A percentile compares a stretch with the other conserved stretches of the same genome.
Evolutionary conservation across 106 monocot genomes (phyloP).

Genomic region (Hemerocallis citrina): DNA sequence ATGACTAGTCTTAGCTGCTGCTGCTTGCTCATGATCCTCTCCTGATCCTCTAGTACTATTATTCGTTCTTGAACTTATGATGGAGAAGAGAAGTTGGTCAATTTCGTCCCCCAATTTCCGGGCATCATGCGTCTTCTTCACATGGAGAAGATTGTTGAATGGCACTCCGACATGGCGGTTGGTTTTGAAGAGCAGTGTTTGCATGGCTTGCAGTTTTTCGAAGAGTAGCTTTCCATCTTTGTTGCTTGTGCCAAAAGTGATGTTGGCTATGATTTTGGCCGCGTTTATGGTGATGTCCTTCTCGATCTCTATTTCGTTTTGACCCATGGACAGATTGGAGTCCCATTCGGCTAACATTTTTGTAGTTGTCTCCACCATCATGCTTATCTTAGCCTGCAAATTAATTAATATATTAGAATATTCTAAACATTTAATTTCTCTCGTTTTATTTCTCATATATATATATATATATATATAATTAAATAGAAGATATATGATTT

Average conservation of each 20-base stretch:
- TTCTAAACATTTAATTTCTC: too few relatives aligned
- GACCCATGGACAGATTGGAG: background rate
- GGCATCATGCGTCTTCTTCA: conserved; percentile 18
- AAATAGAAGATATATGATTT: too few relatives aligned
- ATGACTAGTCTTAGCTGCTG: background rate
- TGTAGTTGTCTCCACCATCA: conserved; percentile 46
- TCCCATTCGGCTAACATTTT: conserved; percentile 46
- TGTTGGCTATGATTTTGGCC: conserved; percentile 62
- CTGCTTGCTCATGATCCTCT: too few relatives aligned
- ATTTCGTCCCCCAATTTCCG: conserved; percentile 54
- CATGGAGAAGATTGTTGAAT: conserved; percentile 26
- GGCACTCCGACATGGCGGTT: conserved; percentile 64
- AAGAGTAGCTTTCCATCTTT: conserved; percentile 29
- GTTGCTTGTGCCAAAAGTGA: conserved; percentile 46
- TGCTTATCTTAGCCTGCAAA: conserved; percentile 39
- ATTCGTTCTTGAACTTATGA: conserved; percentile 18
- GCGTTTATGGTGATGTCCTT: conserved; percentile 35
- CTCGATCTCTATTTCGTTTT: conserved; percentile 25
- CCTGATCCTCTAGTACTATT: too few relatives aligned
- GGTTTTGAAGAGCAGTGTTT: conserved; percentile 36
- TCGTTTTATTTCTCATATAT: too few relatives aligned
- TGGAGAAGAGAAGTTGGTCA: conserved; percentile 43
- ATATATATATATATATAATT: too few relatives aligned
- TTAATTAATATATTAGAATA: background rate
- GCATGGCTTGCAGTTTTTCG: conserved; percentile 41